A percentile compares a stretch with the other conserved stretches of the same genome.
Evolutionary conservation across 2,329 filamentous ascomycete genomes (phyloP).

Genomic region (Calonectria fujianensis): DNA sequence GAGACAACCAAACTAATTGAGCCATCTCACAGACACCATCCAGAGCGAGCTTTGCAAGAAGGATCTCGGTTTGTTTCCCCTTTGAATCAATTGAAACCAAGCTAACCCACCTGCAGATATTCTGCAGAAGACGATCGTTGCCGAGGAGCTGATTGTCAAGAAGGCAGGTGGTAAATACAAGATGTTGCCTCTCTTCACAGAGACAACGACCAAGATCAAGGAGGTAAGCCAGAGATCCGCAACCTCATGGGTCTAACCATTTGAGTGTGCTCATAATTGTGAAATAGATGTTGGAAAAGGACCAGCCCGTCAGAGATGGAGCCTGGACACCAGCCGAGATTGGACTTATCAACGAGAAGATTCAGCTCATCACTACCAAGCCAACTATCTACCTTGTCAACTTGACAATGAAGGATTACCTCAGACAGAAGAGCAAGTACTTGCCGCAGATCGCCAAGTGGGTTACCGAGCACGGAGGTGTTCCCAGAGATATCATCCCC

Average conservation of each 20-base stretch:
- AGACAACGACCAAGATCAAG: conserved; percentile 64
- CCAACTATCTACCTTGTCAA: conserved; percentile 67
- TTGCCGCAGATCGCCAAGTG: conserved; percentile 66
- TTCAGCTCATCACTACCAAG: conserved; percentile 67
- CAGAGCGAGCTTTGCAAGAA: conserved; percentile 61
- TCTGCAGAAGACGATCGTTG: conserved; percentile 61
- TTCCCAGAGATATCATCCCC: conserved; percentile 64
- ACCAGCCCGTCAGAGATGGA: conserved; percentile 65
- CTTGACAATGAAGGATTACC: conserved; percentile 68
- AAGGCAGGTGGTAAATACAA: conserved; percentile 67
- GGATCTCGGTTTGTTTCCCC: conserved; percentile 54
- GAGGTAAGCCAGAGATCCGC: conserved; percentile 47
- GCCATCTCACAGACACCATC: conserved; percentile 47
- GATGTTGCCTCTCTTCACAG: conserved; percentile 66
- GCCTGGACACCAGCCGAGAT: conserved; percentile 66
- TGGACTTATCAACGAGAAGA: conserved; percentile 67
- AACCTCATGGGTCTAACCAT: conserved; percentile 1
- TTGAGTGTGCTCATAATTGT: conserved; percentile 37
- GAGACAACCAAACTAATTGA: conserved; percentile 24
- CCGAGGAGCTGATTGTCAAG: conserved; percentile 63
- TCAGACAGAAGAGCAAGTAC: conserved; percentile 68
- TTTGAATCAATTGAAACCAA: accelerated
- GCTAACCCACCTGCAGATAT: conserved; percentile 57
- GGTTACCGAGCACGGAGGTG: conserved; percentile 66
- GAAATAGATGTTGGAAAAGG: conserved; percentile 61